Evolutionary conservation across 805 yeast genomes (phyloP).

Genomic region (Starmerella bombi): DNA sequence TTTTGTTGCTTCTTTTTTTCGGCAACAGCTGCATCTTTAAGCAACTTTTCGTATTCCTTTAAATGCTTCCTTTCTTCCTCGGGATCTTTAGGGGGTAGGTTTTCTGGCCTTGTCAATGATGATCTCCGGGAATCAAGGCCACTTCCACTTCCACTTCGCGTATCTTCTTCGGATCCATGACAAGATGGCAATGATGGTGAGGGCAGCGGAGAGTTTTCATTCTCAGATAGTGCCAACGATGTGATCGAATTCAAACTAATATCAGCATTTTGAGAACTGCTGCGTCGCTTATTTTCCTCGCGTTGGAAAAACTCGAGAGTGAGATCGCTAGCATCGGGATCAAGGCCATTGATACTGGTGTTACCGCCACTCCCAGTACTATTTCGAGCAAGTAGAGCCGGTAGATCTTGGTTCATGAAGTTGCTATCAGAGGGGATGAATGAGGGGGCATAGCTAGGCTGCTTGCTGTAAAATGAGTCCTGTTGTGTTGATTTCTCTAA

Average conservation of each 20-base stretch:
- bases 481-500: too few relatives aligned
- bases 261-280: neutral
- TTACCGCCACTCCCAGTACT: neutral
- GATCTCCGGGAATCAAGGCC: constrained; percentile 20
- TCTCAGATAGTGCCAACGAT: constrained; percentile 3
- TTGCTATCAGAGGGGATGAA: neutral
- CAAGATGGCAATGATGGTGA: constrained; percentile 4
- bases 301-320: constrained; percentile 23
- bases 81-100: constrained; percentile 51
- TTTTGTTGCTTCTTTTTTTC: constrained; percentile 28
- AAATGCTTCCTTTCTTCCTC: constrained; percentile 44
- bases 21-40: constrained; percentile 27
- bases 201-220: constrained; percentile 4
- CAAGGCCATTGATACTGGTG: constrained; percentile 25
- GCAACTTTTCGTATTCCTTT: constrained; percentile 36
- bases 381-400: neutral
- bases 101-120: constrained; percentile 46
- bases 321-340: constrained; percentile 28
- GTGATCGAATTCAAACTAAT: constrained; percentile 4
- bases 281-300: constrained; percentile 7
- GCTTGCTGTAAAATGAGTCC: neutral
- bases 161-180: constrained; percentile 1
- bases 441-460: neutral
- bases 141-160: constrained; percentile 1
- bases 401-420: neutral